phyloP scores from a whole-genome alignment of 1,284 basidiomycete species.

The Austroboletus niveus region DNA sequence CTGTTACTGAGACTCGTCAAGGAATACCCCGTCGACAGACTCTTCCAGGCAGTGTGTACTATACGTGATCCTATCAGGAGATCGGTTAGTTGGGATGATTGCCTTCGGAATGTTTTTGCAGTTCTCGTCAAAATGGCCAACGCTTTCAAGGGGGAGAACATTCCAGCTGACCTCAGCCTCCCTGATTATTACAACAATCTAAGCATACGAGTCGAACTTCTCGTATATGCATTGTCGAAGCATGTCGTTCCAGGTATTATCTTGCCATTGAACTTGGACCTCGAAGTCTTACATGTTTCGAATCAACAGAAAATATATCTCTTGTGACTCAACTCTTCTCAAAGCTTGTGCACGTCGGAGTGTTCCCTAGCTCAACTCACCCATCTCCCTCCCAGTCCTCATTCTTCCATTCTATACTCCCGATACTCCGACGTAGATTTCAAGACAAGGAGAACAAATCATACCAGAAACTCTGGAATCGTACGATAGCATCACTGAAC shows the following conservation, averaged over 20 bases:
- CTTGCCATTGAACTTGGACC: neutral
- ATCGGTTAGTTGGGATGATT: conserved; percentile 63
- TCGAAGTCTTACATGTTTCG: conserved; percentile 11
- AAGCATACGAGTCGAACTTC: conserved; percentile 53
- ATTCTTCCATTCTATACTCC: conserved; percentile 56
- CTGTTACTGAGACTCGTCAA: conserved; percentile 54
- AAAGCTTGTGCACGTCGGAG: conserved; percentile 64
- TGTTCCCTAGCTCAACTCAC: conserved; percentile 53
- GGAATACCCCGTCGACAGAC: conserved; percentile 66
- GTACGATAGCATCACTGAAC: conserved; percentile 46
- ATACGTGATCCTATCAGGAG: conserved; percentile 28
- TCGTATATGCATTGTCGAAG: conserved; percentile 37
- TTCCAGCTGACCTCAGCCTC: conserved; percentile 51
- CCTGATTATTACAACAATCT: conserved; percentile 52
- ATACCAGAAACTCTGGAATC: conserved; percentile 54
- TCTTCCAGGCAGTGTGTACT: conserved; percentile 53
- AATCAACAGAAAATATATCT: conserved; percentile 27
- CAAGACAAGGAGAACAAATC: conserved; percentile 16
- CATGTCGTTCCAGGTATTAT: conserved; percentile 31
- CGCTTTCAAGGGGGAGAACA: conserved; percentile 39
- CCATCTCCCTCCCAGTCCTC: conserved; percentile 56
- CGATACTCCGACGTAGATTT: conserved; percentile 47
- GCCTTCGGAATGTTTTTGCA: conserved; percentile 55
- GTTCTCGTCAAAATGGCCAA: conserved; percentile 73
- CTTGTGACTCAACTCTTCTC: conserved; percentile 52